These are phyloP conservation scores for Paraphoma sp. DNA, from an alignment of 2,329 filamentous ascomycete genomes.

Conservation along the genomic window DNA sequence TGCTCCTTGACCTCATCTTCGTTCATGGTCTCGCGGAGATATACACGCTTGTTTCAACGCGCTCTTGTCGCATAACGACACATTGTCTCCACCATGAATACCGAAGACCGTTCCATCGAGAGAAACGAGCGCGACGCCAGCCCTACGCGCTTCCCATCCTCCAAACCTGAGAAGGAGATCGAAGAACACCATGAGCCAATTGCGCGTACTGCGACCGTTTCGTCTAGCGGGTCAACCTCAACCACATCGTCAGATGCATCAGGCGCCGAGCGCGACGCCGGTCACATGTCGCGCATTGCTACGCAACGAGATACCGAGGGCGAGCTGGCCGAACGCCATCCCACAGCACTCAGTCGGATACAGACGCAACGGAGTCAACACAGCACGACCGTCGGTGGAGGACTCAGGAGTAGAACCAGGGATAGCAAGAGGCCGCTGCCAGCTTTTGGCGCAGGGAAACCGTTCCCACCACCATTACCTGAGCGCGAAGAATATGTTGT, in stretches of 20 bases:
- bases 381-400: constrained; percentile 70
- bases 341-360: constrained; percentile 74
- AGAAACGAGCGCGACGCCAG: constrained; percentile 64
- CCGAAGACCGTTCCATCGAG: constrained; percentile 62
- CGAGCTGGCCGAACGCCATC: constrained; percentile 66
- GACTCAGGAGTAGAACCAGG: constrained; percentile 53
- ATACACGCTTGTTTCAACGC: neutral
- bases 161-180: constrained; percentile 26
- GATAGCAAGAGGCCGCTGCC: constrained; percentile 65
- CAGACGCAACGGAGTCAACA: constrained; percentile 75
- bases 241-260: constrained; percentile 54
- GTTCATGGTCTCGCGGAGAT: neutral
- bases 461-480: constrained; percentile 73
- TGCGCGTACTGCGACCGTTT: constrained; percentile 64
- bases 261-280: constrained; percentile 51
- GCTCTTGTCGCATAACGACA: constrained; percentile 4
- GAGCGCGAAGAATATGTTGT: constrained; percentile 75
- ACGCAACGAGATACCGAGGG: constrained; percentile 64
- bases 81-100: constrained; percentile 50
- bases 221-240: constrained; percentile 48
- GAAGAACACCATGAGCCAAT: constrained; percentile 56
- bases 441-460: constrained; percentile 74
- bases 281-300: constrained; percentile 64
- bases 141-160: constrained; percentile 50
- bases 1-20: neutral